Percentiles rank a stretch among this genome's conserved stretches.
Evolutionary conservation across 2,329 filamentous ascomycete species (phyloP).

Genomic region (Xylaria sp.): DNA sequence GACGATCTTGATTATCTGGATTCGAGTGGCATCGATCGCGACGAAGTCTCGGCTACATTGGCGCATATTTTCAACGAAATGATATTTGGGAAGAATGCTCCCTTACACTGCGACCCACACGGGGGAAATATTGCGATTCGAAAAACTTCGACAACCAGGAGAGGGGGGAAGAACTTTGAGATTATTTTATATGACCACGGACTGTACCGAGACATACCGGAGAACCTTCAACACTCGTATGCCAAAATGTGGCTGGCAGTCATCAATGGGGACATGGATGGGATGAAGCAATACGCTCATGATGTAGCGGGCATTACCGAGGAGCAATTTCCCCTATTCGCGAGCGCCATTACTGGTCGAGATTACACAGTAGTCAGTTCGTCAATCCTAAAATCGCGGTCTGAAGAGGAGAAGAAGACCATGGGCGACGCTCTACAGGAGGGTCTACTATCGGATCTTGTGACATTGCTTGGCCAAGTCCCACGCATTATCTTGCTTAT

Average conservation of each 20-base stretch:
- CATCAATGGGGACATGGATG: slow-evolving; percentile 84
- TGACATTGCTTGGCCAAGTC: slow-evolving; percentile 87
- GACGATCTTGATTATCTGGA: slow-evolving; percentile 93
- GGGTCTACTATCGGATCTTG: slow-evolving; percentile 87
- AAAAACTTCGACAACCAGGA: slow-evolving; percentile 71
- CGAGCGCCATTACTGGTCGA: slow-evolving; percentile 92
- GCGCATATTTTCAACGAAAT: slow-evolving; percentile 98
- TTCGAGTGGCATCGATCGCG: slow-evolving; percentile 85
- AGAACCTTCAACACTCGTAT: slow-evolving; percentile 82
- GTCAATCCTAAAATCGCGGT: slow-evolving; percentile 69
- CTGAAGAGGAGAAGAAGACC: slow-evolving; percentile 82
- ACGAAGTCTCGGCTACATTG: slow-evolving; percentile 92
- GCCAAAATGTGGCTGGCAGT: slow-evolving; percentile 98
- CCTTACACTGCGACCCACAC: slow-evolving; percentile 95
- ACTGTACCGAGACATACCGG: slow-evolving; percentile 91
- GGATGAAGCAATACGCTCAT: slow-evolving; percentile 88
- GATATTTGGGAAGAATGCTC: slow-evolving; percentile 92
- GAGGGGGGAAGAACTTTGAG: slow-evolving; percentile 81
- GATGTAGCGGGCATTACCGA: slow-evolving; percentile 91
- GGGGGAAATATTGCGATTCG: slow-evolving; percentile 95
- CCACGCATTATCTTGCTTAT: slow-evolving; percentile 94
- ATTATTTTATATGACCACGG: slow-evolving; percentile 97
- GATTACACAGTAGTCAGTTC: slow-evolving; percentile 83
- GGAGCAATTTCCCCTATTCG: slow-evolving; percentile 93
- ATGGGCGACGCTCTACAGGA: slow-evolving; percentile 87